phyloP scores from a whole-genome alignment of 2,329 filamentous ascomycete species.

The Verticillium longisporum region DNA sequence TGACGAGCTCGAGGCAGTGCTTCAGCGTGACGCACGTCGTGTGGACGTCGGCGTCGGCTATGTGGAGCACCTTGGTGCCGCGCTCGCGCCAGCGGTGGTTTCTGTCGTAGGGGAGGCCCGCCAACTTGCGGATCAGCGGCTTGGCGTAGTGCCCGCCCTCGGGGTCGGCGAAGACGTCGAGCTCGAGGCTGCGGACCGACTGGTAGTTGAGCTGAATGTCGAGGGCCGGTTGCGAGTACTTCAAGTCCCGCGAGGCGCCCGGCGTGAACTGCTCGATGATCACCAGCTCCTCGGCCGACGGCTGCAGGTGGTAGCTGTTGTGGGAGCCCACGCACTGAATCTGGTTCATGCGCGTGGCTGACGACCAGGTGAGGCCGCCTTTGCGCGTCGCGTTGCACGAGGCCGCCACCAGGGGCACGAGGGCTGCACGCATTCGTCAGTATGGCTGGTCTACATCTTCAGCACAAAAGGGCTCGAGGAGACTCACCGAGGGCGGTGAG shows the following conservation, averaged over 20 bases:
- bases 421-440: constrained; percentile 1
- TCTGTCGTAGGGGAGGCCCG: constrained; percentile 29
- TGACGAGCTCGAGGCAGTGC: constrained; percentile 33
- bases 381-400: constrained; percentile 16
- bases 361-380: constrained; percentile 21
- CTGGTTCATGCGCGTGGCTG: constrained; percentile 38
- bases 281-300: constrained; percentile 29
- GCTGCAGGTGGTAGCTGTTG: constrained; percentile 43
- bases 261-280: constrained; percentile 28
- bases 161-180: constrained; percentile 41
- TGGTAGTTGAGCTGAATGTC: constrained; percentile 36
- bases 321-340: constrained; percentile 44
- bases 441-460: too few relatives aligned
- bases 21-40: constrained; percentile 37
- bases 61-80: constrained; percentile 42
- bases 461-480: neutral
- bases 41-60: constrained; percentile 41
- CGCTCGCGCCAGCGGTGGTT: constrained; percentile 29
- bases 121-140: constrained; percentile 32
- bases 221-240: constrained; percentile 40
- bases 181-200: constrained; percentile 37
- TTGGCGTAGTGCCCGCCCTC: constrained; percentile 38
- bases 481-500: constrained; percentile 5
- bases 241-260: constrained; percentile 28
- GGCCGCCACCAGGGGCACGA: constrained; percentile 5